Percentiles rank a stretch among this genome's conserved stretches.
Conservation (phyloP, 148 eudicot species). For the Camellia lanceoleosa region DNA sequence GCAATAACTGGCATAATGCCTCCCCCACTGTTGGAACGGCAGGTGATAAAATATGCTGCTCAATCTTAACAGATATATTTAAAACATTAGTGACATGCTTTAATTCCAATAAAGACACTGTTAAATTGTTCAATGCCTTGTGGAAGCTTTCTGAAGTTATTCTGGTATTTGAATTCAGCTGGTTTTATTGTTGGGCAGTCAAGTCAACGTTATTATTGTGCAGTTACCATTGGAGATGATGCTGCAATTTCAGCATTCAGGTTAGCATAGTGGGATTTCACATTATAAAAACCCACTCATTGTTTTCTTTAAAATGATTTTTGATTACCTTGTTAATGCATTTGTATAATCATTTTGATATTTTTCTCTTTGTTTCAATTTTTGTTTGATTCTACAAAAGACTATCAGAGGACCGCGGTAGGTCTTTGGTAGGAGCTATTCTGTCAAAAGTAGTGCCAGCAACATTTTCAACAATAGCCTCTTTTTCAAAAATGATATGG, state of each 20-base stretch:
- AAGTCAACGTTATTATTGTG: conserved; percentile 85
- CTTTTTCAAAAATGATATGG: conserved; percentile 85
- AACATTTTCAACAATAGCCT: conserved; percentile 82
- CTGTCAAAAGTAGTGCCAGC: conserved; percentile 92
- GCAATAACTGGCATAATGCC: conserved; percentile 96
- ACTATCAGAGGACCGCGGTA: conserved; percentile 81
- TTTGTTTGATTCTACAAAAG: conserved; percentile 34
- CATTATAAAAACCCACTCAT: not conserved
- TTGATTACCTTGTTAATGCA: not conserved
- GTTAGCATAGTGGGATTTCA: conserved; percentile 29
- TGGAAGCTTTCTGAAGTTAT: conserved; percentile 59
- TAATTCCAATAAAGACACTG: not conserved
- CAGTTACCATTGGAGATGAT: conserved; percentile 80
- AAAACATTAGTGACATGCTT: not conserved
- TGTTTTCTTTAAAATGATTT: not conserved
- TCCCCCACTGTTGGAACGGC: conserved; percentile 85
- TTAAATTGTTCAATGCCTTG: conserved; percentile 13
- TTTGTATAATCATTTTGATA: not conserved
- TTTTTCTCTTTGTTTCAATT: not conserved
- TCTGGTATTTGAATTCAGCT: conserved; percentile 89
- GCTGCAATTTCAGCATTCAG: conserved; percentile 96
- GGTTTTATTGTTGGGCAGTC: conserved; percentile 99
- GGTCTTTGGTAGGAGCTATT: conserved; percentile 90
- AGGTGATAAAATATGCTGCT: conserved; percentile 42
- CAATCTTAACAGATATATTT: not conserved